Evolutionary conservation across 352 stramenopile species (phyloP), one percentile per base, ranked within the genome.

Genomic region (Phytophthora palmivora): DNA sequence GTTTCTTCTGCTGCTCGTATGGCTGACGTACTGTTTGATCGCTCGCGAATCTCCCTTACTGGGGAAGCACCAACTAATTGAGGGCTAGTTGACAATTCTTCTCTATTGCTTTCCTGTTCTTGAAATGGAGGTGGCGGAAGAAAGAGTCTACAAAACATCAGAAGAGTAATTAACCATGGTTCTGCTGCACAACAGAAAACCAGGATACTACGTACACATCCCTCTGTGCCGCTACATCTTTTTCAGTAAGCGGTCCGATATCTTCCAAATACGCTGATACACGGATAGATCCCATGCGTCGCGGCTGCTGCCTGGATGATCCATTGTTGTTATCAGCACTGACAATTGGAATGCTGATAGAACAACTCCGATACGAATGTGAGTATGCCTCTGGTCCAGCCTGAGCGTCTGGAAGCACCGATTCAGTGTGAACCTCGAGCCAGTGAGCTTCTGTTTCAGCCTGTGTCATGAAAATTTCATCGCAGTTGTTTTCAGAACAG

Each of bases 281-380:
- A n/a, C 55, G 49, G 18, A 77, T 47, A 22, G 51, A 70, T 26
- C 74, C 74, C 15, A 79, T 34, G 18, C 60, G 61, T 14, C 18
- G 38, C 18, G 48, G 38, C 42, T 51, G 39, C n/a, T 58, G 55
- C 12, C 16, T 28, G 21, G 16, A 33, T 33, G 34, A 28, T 3
- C 16, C 49, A 32, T 18, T 57, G 43, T 26, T 33, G 11, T 4
- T 34, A 34, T 56, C 50, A 39, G 11, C 6, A 61, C 51, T 53
- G 15, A 85, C 61, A 10, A 92, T 62, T 1, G 79, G 81, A 6
- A 92, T 63, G n/a, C 75, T 82, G 14, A 92, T 82, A 14, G 72
- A 79, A 48, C 83, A 92, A 44, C 70, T 81, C 53, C 84, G 66
- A 46, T 63, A 71, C 3, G 54, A 67, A 57, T 71, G 60, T 4